Conservation (phyloP, 495 filamentous ascomycete genomes). For the Jackrogersella multiformis region DNA sequence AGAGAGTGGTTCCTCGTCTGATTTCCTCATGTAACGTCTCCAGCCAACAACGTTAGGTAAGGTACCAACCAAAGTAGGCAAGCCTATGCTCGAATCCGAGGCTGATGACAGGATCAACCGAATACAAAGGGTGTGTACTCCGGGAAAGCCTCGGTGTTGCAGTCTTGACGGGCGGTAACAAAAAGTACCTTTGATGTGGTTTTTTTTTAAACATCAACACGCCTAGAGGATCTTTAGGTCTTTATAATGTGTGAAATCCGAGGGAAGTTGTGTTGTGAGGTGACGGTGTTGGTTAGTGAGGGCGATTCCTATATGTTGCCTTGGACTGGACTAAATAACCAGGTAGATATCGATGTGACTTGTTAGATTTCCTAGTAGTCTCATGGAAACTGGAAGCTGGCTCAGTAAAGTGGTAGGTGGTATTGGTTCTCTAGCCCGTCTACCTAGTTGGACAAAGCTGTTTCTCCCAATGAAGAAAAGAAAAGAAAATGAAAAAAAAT, state of each 20-base stretch:
- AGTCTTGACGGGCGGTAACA: slow-evolving; percentile 22
- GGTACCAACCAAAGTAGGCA: slow-evolving; percentile 27
- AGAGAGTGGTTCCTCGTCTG: slow-evolving; percentile 25
- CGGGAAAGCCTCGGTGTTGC: slow-evolving; percentile 34
- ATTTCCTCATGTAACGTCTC: slow-evolving; percentile 40
- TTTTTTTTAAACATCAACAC: slow-evolving; percentile 15
- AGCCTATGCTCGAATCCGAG: slow-evolving; percentile 30
- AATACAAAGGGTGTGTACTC: slow-evolving; percentile 23
- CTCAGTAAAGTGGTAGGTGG: not conserved
- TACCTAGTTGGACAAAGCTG: not conserved
- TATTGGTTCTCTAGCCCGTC: slow-evolving; percentile 1
- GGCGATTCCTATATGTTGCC: slow-evolving; percentile 19
- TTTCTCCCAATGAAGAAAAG: slow-evolving; percentile 28
- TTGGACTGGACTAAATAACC: too few species aligned
- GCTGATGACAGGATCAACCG: slow-evolving; percentile 27
- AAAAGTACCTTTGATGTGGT: slow-evolving; percentile 8
- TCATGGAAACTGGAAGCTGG: not conserved
- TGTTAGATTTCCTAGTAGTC: slow-evolving; percentile 18
- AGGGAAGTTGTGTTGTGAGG: not conserved
- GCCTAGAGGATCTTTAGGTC: not conserved
- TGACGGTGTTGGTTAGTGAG: not conserved
- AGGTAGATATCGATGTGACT: slow-evolving; percentile 8
- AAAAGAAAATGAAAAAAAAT: slow-evolving; percentile 28
- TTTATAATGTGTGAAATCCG: slow-evolving; percentile 2
- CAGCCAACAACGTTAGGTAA: slow-evolving; percentile 24